Evolutionary conservation across 1,139 yeast genomes (phyloP).

Genomic region (Eremothecium gossypii): DNA sequence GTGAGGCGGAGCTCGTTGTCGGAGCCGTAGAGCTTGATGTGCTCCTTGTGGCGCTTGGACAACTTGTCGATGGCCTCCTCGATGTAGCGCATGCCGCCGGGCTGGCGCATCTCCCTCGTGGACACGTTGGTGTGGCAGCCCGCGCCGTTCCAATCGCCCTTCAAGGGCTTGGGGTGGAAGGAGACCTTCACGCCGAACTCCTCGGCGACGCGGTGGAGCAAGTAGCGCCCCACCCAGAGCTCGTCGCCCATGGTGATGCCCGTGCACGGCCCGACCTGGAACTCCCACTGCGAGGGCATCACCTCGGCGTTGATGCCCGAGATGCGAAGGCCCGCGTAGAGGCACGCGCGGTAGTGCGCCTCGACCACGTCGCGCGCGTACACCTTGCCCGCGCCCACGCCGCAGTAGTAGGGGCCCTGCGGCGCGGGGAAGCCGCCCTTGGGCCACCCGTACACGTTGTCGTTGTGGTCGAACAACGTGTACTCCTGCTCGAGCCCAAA

Average conservation of each 20-base stretch:
- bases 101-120: slow-evolving; percentile 78
- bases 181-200: slow-evolving; percentile 98
- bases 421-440: slow-evolving; percentile 99
- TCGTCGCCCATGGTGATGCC: slow-evolving; percentile 97
- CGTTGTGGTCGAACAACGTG: slow-evolving; percentile 87
- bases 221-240: slow-evolving; percentile 91
- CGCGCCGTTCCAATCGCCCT: slow-evolving; percentile 99
- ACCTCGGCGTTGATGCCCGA: slow-evolving; percentile 99
- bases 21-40: slow-evolving; percentile 87
- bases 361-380: slow-evolving; percentile 97
- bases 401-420: slow-evolving; percentile 99
- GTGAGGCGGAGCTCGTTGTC: slow-evolving; percentile 94
- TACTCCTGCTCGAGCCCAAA: slow-evolving; percentile 98
- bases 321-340: slow-evolving; percentile 79
- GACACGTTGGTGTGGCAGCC: slow-evolving; percentile 99
- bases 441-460: slow-evolving; percentile 96
- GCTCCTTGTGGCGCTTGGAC: slow-evolving; percentile 94
- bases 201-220: slow-evolving; percentile 91
- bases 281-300: slow-evolving; percentile 99
- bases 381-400: slow-evolving; percentile 98
- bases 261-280: slow-evolving; percentile 97
- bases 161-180: slow-evolving; percentile 97
- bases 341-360: slow-evolving; percentile 98
- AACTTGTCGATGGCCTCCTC: slow-evolving; percentile 89
- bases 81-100: slow-evolving; percentile 94